Percentiles rank a stretch among this genome's conserved stretches.
Conservation (phyloP, 495 filamentous ascomycete species). For the Aspergillus taichungensis region DNA sequence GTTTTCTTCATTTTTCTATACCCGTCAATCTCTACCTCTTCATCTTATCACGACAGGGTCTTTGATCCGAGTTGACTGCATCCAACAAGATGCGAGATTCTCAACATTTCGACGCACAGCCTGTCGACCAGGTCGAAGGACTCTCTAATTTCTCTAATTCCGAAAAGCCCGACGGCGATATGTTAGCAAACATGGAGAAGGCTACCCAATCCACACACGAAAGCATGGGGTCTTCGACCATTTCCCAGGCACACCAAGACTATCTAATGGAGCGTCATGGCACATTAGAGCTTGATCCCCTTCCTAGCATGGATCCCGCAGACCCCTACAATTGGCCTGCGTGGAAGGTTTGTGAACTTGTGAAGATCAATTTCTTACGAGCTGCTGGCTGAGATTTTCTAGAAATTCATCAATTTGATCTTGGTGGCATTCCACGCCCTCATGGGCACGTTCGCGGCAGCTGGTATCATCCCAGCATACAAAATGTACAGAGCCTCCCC, state of each 20-base stretch:
- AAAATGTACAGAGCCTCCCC: neutral
- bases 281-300: constrained; percentile 43
- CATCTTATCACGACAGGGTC: neutral
- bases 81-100: constrained; percentile 14
- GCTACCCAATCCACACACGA: constrained; percentile 19
- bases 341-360: constrained; percentile 39
- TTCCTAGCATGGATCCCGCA: constrained; percentile 39
- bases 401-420: constrained; percentile 47
- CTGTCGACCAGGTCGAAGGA: constrained; percentile 8
- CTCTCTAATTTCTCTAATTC: constrained; percentile 3
- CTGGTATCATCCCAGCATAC: constrained; percentile 45
- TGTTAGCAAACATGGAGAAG: constrained; percentile 25
- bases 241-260: constrained; percentile 35
- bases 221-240: constrained; percentile 22
- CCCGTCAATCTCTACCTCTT: neutral
- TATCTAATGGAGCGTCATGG: constrained; percentile 47
- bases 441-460: constrained; percentile 49
- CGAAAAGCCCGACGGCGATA: constrained; percentile 22
- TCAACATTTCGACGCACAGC: neutral
- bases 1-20: neutral
- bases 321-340: constrained; percentile 50
- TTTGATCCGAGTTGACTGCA: constrained; percentile 13
- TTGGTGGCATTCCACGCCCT: constrained; percentile 47
- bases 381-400: neutral
- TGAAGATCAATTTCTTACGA: constrained; percentile 5